phyloP scores from a whole-genome alignment of 306 rosid genomes.

The Purshia tridentata region DNA sequence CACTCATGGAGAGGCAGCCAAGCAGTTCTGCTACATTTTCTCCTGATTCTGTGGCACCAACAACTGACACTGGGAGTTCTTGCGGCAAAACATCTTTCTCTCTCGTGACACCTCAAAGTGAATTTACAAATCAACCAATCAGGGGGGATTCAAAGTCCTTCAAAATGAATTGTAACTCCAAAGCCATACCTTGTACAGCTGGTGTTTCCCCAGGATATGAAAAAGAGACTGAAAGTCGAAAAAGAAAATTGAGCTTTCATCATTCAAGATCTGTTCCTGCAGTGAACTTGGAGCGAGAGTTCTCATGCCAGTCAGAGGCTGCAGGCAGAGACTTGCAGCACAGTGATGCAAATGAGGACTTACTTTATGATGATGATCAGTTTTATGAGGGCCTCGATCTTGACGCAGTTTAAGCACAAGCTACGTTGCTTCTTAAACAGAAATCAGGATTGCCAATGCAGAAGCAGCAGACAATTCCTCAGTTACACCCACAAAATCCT shows the following conservation, averaged over 20 bases:
- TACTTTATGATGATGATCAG: slow-evolving; percentile 66
- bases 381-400: slow-evolving; percentile 69
- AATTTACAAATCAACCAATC: slow-evolving; percentile 34
- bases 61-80: slow-evolving; percentile 45
- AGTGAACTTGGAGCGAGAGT: slow-evolving; percentile 60
- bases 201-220: slow-evolving; percentile 26
- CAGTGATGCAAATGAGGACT: slow-evolving; percentile 30
- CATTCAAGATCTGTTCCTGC: slow-evolving; percentile 49
- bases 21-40: slow-evolving; percentile 34
- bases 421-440: slow-evolving; percentile 60
- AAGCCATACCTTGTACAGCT: slow-evolving; percentile 39
- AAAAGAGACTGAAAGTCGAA: slow-evolving; percentile 39
- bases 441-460: slow-evolving; percentile 45
- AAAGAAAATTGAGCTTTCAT: slow-evolving; percentile 52
- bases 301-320: slow-evolving; percentile 47
- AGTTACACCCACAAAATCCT: slow-evolving; percentile 28
- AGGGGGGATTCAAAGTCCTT: slow-evolving; percentile 34
- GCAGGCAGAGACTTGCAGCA: slow-evolving; percentile 31
- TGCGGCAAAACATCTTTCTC: slow-evolving; percentile 36
- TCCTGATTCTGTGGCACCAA: slow-evolving; percentile 41
- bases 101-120: slow-evolving; percentile 37
- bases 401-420: slow-evolving; percentile 79
- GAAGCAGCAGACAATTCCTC: slow-evolving; percentile 38
- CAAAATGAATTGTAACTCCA: slow-evolving; percentile 29
- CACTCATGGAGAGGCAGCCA: slow-evolving; percentile 46